phyloP scores from a whole-genome alignment of 805 yeast genomes.

The Trichomonascus vanleenenianus region DNA sequence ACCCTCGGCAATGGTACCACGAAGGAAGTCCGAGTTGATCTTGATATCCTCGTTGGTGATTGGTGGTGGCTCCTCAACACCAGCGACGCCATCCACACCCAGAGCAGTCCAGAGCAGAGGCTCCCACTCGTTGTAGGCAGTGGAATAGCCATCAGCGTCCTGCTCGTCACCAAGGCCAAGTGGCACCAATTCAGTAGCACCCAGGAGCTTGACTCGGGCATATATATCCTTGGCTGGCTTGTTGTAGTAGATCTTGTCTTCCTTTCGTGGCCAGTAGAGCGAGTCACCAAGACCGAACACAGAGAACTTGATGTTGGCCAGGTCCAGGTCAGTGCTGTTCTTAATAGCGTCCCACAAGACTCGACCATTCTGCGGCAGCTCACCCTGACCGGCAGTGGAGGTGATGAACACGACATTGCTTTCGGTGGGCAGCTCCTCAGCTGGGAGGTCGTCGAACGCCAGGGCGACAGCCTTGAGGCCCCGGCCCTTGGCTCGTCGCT shows the following conservation, averaged over 20 bases:
- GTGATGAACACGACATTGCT: conserved; percentile 60
- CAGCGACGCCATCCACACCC: conserved; percentile 75
- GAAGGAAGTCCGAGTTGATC: conserved; percentile 71
- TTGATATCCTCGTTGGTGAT: conserved; percentile 95
- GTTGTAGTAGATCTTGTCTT: conserved; percentile 88
- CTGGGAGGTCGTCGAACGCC: conserved; percentile 63
- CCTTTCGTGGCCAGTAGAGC: conserved; percentile 94
- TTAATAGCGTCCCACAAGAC: conserved; percentile 67
- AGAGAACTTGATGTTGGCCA: conserved; percentile 47
- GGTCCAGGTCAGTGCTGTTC: conserved; percentile 53
- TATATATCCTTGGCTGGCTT: conserved; percentile 76
- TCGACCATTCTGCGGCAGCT: conserved; percentile 77
- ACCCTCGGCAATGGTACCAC: conserved; percentile 91
- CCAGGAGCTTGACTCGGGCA: conserved; percentile 56
- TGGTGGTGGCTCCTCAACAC: conserved; percentile 88
- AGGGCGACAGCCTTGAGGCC: conserved; percentile 61
- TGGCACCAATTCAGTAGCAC: conserved; percentile 65
- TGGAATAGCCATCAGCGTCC: conserved; percentile 90
- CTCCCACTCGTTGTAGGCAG: conserved; percentile 89
- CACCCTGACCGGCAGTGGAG: conserved; percentile 84
- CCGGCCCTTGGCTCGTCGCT: conserved; percentile 70
- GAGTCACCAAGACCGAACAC: conserved; percentile 78
- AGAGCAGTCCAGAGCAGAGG: conserved; percentile 76
- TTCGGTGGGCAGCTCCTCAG: conserved; percentile 67
- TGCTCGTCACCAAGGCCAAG: conserved; percentile 94